Evolutionary conservation across 805 yeast species (phyloP).

Genomic region (Metschnikowia matae): DNA sequence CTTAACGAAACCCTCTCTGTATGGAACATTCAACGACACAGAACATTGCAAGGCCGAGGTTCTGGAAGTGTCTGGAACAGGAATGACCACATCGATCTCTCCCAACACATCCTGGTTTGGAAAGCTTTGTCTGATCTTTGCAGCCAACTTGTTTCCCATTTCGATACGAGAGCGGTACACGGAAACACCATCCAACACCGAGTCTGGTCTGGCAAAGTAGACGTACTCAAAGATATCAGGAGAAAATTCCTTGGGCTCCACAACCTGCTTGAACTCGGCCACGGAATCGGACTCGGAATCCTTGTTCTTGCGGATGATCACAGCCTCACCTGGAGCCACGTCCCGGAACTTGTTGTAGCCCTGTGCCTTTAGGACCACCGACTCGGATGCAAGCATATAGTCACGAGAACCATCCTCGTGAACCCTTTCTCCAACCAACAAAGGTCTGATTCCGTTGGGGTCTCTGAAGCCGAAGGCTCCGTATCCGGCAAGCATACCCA

Average conservation of each 20-base stretch:
- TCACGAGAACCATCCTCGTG: slow-evolving; percentile 67
- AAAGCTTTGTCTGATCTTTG: slow-evolving; percentile 49
- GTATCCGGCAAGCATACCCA: slow-evolving; percentile 92
- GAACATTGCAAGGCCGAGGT: slow-evolving; percentile 93
- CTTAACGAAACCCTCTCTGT: slow-evolving; percentile 95
- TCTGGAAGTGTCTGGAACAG: slow-evolving; percentile 98
- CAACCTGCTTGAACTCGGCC: slow-evolving; percentile 87
- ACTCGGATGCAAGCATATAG: slow-evolving; percentile 93
- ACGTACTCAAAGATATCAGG: slow-evolving; percentile 98
- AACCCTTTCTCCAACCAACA: slow-evolving; percentile 77
- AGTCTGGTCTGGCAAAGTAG: slow-evolving; percentile 96
- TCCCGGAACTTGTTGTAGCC: slow-evolving; percentile 79
- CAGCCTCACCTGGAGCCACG: slow-evolving; percentile 93
- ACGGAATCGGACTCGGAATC: slow-evolving; percentile 28
- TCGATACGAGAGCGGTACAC: slow-evolving; percentile 89
- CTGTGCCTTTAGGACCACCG: slow-evolving; percentile 91
- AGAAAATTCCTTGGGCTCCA: slow-evolving; percentile 69
- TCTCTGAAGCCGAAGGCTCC: slow-evolving; percentile 95
- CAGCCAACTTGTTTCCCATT: slow-evolving; percentile 90
- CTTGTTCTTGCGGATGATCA: slow-evolving; percentile 77
- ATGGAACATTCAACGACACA: slow-evolving; percentile 71
- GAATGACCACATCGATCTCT: slow-evolving; percentile 89
- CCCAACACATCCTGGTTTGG: slow-evolving; percentile 41
- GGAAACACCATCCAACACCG: slow-evolving; percentile 93
- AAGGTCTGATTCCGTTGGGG: slow-evolving; percentile 94